Conservation (phyloP, 164 flowering plant genomes). For the Macadamia integrifolia region DNA sequence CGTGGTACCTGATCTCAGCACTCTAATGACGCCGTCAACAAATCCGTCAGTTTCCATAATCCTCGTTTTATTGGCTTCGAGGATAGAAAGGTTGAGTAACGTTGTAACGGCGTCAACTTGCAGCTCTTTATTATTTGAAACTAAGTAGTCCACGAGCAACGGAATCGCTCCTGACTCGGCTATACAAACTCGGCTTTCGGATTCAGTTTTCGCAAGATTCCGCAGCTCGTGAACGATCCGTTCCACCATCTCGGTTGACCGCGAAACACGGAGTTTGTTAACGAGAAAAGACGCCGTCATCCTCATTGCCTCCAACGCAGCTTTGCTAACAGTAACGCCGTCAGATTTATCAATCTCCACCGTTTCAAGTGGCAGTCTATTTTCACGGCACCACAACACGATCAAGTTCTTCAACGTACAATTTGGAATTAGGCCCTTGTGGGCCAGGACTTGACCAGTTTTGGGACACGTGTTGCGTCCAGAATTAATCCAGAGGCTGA, state of each 20-base stretch:
- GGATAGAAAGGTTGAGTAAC: constrained; percentile 68
- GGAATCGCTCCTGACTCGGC: constrained; percentile 75
- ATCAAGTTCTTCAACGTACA: constrained; percentile 59
- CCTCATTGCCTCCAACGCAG: constrained; percentile 62
- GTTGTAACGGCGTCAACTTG: constrained; percentile 81
- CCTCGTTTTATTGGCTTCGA: constrained; percentile 50
- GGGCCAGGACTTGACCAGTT: constrained; percentile 67
- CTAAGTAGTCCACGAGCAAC: constrained; percentile 33
- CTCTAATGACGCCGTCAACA: constrained; percentile 54
- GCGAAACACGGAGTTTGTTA: constrained; percentile 30
- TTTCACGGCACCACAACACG: constrained; percentile 72
- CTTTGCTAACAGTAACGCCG: constrained; percentile 26
- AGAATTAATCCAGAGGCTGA: constrained; percentile 64
- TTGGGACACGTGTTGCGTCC: constrained; percentile 90
- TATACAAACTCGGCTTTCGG: constrained; percentile 64
- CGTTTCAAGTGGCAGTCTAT: constrained; percentile 49
- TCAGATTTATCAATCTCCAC: constrained; percentile 19
- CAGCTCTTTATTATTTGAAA: constrained; percentile 42
- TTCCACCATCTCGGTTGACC: constrained; percentile 28
- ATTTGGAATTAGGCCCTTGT: constrained; percentile 56
- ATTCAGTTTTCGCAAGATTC: constrained; percentile 53
- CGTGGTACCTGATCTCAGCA: constrained; percentile 54
- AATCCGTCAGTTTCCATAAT: constrained; percentile 63
- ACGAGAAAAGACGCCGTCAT: constrained; percentile 72
- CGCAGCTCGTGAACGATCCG: constrained; percentile 71